Conservation (phyloP, 148 eudicot species). For the Cornus suecica region DNA sequence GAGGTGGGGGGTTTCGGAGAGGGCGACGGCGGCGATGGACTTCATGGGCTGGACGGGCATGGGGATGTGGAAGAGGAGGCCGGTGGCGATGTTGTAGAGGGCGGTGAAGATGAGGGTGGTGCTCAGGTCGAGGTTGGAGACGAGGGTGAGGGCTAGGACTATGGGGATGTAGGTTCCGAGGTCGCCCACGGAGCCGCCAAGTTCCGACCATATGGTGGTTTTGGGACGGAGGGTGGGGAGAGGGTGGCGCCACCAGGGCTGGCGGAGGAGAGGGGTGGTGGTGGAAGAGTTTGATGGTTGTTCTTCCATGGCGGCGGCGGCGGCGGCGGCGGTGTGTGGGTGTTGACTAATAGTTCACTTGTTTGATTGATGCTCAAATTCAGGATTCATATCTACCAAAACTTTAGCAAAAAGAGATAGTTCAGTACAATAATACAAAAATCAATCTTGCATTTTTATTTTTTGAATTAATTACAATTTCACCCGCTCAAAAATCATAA, state of each 20-base stretch:
- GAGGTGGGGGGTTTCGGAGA: constrained; percentile 39
- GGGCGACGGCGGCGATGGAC: constrained; percentile 59
- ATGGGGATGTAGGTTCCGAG: constrained; percentile 64
- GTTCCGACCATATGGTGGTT: constrained; percentile 39
- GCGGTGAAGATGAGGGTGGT: constrained; percentile 59
- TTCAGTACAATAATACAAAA: no score
- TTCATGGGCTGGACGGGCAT: constrained; percentile 75
- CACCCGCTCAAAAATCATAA: no score
- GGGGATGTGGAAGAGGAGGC: constrained; percentile 44
- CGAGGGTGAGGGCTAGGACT: constrained; percentile 47
- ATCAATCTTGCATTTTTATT: no score
- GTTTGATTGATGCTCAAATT: no score
- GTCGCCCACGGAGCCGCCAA: constrained; percentile 57
- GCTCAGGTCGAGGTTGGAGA: constrained; percentile 45
- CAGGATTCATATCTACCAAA: no score
- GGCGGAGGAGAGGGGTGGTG: constrained; percentile 18
- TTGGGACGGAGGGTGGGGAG: constrained; percentile 34
- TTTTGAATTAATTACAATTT: no score
- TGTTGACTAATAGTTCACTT: neutral
- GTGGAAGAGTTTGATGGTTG: neutral
- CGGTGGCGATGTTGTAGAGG: constrained; percentile 45
- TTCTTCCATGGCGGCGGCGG: constrained; percentile 18
- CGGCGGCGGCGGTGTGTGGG: neutral
- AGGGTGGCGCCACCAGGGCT: constrained; percentile 4
- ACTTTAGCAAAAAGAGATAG: no score